A percentile compares a stretch with the other conserved stretches of the same genome.
Conservation (phyloP, 306 rosid genomes). For the Arachis hypogaea region DNA sequence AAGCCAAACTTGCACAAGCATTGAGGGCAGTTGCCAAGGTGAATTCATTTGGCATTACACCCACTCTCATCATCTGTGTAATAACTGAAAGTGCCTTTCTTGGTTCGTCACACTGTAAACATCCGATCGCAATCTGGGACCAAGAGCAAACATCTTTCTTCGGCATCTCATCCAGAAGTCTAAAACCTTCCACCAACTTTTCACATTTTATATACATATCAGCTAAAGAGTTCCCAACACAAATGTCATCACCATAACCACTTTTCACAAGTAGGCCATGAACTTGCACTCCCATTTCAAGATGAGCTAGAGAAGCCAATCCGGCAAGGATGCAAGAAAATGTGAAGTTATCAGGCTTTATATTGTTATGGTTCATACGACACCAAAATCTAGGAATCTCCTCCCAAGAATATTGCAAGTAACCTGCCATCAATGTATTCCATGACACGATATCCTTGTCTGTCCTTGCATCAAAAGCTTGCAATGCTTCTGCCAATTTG, state of each 20-base stretch:
- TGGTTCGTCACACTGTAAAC: constrained; percentile 65
- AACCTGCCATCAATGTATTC: constrained; percentile 76
- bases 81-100: constrained; percentile 58
- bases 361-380: constrained; percentile 48
- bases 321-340: constrained; percentile 68
- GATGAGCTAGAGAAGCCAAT: constrained; percentile 57
- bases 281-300: constrained; percentile 63
- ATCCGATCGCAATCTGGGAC: constrained; percentile 79
- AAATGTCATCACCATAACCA: constrained; percentile 66
- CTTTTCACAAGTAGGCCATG: constrained; percentile 65
- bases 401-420: constrained; percentile 51
- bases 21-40: constrained; percentile 75
- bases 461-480: constrained; percentile 48
- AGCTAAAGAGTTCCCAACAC: constrained; percentile 68
- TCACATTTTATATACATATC: constrained; percentile 69
- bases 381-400: constrained; percentile 61
- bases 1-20: constrained; percentile 66
- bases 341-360: constrained; percentile 64
- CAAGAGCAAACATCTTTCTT: constrained; percentile 69
- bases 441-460: constrained; percentile 68
- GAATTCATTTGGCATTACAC: constrained; percentile 64
- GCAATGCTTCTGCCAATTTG: constrained; percentile 53
- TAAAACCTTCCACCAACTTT: constrained; percentile 59
- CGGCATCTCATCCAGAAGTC: constrained; percentile 71
- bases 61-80: constrained; percentile 49